Evolutionary conservation across 495 filamentous ascomycete species (phyloP), one percentile per base, ranked within the genome.

Genomic region (Thermothielavioides terrestris): DNA sequence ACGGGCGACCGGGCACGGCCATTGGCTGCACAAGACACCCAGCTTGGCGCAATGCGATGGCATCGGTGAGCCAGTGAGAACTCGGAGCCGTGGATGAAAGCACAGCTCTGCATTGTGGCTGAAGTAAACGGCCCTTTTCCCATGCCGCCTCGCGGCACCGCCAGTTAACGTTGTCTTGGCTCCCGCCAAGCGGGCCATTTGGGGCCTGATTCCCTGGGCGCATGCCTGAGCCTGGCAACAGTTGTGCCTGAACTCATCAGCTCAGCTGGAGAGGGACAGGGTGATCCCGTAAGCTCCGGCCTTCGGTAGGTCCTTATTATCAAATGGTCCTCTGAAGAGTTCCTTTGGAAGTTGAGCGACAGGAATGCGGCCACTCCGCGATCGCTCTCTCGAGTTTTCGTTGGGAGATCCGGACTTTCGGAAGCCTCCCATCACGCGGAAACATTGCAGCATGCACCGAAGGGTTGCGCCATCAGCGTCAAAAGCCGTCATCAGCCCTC

Each of bases 91-190:
- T 22, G 27, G 34, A 46, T 46, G 46, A 40, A 34, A 36, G 36
- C 45, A 41, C 43, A 50, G 52, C 46, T n/a, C n/a, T n/a, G n/a
- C n/a, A 36, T 46, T 55, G 53, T 55, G 53, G 53, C 53, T 55
- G 41, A 42, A 35, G 47, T 18, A 54, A 55, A 55, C 53, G 53
- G 53, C 53, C 53, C 53, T 55, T 55, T 55, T 55, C 27, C 44
- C 20, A 28, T 34, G 52, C 47, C 42, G 27, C 38, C 32, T 43
- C 36, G 25, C 52, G 52, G 52, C 51, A 42, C 36, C 34, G 23
- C 38, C n/a, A n/a, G n/a, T n/a, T n/a, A n/a, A n/a, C n/a, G n/a
- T n/a, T n/a, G 20, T 34, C 44, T 53, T 48, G 37, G 44, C 52
- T 42, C 32, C 44, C 23, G 37, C 40, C 8, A 4, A 30, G 30